These are phyloP conservation scores for Arxiozyma telluris DNA, from an alignment of 1,139 yeast species.

Conservation along the genomic window DNA sequence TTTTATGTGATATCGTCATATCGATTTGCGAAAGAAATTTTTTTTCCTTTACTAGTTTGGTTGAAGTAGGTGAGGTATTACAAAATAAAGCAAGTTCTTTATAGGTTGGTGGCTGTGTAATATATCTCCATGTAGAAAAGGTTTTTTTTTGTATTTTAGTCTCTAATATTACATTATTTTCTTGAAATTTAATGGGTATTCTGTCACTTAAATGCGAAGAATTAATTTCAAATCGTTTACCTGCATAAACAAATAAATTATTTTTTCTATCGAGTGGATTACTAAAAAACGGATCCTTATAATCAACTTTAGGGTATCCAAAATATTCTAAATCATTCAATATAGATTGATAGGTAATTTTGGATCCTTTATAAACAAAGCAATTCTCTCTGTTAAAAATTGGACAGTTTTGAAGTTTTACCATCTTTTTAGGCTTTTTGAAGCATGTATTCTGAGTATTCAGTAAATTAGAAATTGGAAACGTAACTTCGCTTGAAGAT, in stretches of 20 bases:
- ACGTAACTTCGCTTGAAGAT: background rate
- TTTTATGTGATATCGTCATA: constrained; percentile 34
- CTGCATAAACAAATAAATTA: constrained; percentile 57
- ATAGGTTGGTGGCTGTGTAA: constrained; percentile 35
- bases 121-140: constrained; percentile 33
- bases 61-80: background rate
- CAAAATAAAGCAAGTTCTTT: constrained; percentile 25
- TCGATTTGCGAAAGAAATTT: constrained; percentile 44
- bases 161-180: constrained; percentile 12
- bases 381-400: background rate
- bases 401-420: background rate
- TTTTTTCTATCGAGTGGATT: constrained; percentile 43
- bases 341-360: constrained; percentile 11
- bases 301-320: constrained; percentile 46
- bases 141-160: constrained; percentile 1
- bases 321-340: constrained; percentile 33
- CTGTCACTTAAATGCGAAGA: constrained; percentile 26
- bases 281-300: constrained; percentile 57
- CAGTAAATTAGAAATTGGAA: background rate
- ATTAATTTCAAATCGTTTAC: constrained; percentile 41
- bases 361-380: constrained; percentile 7
- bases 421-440: background rate
- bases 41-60: constrained; percentile 3
- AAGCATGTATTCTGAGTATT: background rate
- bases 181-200: constrained; percentile 20